These are phyloP conservation scores for Sclerotiophoma versabilis DNA, from an alignment of 2,329 filamentous ascomycete species.

Conservation along the genomic window DNA sequence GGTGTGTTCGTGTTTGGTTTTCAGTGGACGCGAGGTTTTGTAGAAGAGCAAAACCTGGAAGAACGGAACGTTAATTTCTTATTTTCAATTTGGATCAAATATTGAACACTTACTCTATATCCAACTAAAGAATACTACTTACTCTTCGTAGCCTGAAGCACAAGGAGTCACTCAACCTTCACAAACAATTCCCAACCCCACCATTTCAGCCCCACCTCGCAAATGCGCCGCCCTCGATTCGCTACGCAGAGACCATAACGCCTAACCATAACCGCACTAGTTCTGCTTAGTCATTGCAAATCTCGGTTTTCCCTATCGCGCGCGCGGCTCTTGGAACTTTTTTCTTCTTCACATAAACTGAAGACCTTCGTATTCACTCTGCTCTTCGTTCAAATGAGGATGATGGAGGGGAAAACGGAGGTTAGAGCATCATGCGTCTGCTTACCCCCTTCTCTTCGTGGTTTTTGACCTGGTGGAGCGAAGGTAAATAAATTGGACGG, in stretches of 20 bases:
- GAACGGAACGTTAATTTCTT: conserved; percentile 17
- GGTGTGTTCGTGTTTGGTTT: conserved; percentile 11
- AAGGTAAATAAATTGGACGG: conserved; percentile 57
- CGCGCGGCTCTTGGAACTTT: conserved; percentile 31
- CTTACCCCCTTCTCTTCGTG: conserved; percentile 65
- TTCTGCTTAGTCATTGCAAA: conserved; percentile 37
- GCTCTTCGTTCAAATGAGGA: conserved; percentile 64
- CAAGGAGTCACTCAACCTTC: conserved; percentile 12
- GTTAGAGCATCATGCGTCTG: conserved; percentile 61
- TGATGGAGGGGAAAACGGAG: conserved; percentile 74
- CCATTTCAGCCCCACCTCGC: conserved; percentile 14
- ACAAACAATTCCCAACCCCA: conserved; percentile 14
- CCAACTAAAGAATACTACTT: conserved; percentile 1
- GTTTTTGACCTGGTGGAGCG: conserved; percentile 47
- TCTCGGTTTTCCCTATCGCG: conserved; percentile 26
- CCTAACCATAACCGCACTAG: conserved; percentile 20
- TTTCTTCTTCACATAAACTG: conserved; percentile 49
- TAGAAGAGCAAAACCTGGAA: conserved; percentile 16
- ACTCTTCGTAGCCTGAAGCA: neutral
- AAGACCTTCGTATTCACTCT: conserved; percentile 71
- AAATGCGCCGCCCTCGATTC: conserved; percentile 29
- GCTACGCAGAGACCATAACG: neutral
- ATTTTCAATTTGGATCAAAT: neutral
- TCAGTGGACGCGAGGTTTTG: conserved; percentile 5
- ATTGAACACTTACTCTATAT: neutral